These are phyloP conservation scores for Populus pruinosa DNA, from an alignment of 345 rosid genomes.

Conservation along the genomic window DNA sequence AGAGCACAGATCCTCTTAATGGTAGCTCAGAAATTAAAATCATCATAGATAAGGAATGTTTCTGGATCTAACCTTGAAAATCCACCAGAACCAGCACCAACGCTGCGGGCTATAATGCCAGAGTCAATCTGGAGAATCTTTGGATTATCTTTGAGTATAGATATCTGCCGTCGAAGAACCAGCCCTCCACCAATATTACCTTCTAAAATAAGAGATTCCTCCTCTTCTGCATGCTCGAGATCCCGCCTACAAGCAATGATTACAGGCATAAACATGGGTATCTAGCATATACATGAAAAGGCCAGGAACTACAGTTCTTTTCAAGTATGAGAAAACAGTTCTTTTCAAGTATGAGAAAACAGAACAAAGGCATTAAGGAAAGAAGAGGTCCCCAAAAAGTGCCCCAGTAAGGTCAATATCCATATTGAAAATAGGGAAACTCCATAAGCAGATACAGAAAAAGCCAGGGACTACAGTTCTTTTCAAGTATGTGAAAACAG, in stretches of 20 bases:
- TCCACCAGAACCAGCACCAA: constrained; percentile 96
- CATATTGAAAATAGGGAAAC: too few species aligned
- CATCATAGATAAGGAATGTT: not conserved
- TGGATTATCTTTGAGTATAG: constrained; percentile 43
- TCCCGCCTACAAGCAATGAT: constrained; percentile 50
- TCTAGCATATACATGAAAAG: not conserved
- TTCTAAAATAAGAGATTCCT: constrained; percentile 63
- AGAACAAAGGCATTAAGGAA: too few species aligned
- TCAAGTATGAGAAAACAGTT: not conserved
- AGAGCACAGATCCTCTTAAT: not conserved
- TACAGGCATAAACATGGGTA: not conserved
- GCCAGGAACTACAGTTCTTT: not conserved
- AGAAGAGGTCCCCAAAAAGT: too few species aligned
- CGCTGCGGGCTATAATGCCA: constrained; percentile 58
- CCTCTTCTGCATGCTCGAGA: constrained; percentile 74
- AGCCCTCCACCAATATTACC: constrained; percentile 81
- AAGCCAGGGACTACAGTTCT: not conserved
- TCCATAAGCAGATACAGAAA: not conserved
- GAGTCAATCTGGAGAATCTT: constrained; percentile 57
- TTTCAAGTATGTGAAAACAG: not conserved
- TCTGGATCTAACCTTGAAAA: constrained; percentile 62
- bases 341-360: not conserved
- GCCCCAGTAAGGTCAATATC: too few species aligned
- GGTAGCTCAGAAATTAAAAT: not conserved
- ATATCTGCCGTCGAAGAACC: constrained; percentile 52